A percentile compares a stretch with the other conserved stretches of the same genome.
phyloP scores from a whole-genome alignment of 1,284 basidiomycete genomes.

The Ganoderma lucidum region DNA sequence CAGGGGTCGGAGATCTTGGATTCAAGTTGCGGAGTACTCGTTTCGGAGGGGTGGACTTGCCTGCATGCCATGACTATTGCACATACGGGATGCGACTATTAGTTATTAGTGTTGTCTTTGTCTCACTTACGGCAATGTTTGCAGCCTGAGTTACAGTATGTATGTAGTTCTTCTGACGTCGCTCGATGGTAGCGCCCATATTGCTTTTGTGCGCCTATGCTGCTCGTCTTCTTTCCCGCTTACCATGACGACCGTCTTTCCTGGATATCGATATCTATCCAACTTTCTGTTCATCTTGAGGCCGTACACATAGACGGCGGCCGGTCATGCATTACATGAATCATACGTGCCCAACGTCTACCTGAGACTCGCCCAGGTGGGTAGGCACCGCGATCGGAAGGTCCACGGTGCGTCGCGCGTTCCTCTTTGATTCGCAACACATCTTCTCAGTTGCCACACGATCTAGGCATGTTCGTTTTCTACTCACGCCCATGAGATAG shows the following conservation, averaged over 20 bases:
- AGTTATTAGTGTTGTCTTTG: not conserved
- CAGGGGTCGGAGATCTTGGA: too few relatives aligned
- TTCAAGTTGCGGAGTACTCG: too few relatives aligned
- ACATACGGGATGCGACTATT: not conserved
- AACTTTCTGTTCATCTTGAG: not conserved
- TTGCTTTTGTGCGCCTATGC: not conserved
- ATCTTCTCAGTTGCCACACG: not conserved
- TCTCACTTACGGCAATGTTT: not conserved
- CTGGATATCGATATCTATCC: not conserved
- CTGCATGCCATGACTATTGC: not conserved
- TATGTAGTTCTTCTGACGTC: too few relatives aligned
- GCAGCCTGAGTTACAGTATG: too few relatives aligned
- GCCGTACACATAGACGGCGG: not conserved
- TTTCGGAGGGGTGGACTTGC: not conserved
- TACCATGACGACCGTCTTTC: slow-evolving; percentile 4
- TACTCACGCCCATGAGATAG: not conserved
- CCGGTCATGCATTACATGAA: not conserved
- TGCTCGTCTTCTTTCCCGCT: not conserved
- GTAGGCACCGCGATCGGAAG: too few relatives aligned
- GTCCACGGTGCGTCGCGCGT: not conserved
- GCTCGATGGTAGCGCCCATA: not conserved
- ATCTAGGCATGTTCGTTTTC: not conserved
- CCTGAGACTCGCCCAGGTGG: not conserved
- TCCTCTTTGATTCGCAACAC: not conserved
- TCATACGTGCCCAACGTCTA: not conserved